These are phyloP conservation scores for Fusarium sp. DNA, from an alignment of 2,329 filamentous ascomycete species.

Conservation along the genomic window DNA sequence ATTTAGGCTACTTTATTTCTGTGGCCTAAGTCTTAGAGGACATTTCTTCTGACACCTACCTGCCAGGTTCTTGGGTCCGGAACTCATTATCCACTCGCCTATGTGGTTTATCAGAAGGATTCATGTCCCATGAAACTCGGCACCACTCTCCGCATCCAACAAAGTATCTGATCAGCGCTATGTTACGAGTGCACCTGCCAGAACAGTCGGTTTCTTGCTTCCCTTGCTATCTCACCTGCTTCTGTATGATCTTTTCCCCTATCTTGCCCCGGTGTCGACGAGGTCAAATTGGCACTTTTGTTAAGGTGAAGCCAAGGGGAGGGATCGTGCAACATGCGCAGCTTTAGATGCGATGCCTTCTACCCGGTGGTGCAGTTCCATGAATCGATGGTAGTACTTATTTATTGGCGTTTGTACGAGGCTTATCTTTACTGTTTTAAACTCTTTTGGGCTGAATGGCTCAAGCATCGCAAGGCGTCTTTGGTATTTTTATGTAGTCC, in stretches of 20 bases:
- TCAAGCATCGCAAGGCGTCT: slow-evolving; percentile 36
- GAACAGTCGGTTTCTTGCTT: slow-evolving; percentile 1
- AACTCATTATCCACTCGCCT: not conserved
- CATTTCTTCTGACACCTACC: too few species aligned
- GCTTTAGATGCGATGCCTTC: not conserved
- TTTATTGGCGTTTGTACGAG: not conserved
- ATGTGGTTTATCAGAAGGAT: not conserved
- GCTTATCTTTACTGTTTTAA: not conserved
- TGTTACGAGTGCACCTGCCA: slow-evolving; percentile 8
- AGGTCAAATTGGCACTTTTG: slow-evolving; percentile 9
- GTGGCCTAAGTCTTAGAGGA: too few species aligned
- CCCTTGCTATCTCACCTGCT: not conserved
- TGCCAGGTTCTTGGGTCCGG: too few species aligned
- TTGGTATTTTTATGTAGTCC: slow-evolving; percentile 7
- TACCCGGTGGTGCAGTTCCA: not conserved
- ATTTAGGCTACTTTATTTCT: too few species aligned
- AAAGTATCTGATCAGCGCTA: slow-evolving; percentile 19
- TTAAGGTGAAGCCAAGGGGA: not conserved
- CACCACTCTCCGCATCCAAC: slow-evolving; percentile 1
- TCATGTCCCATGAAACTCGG: not conserved
- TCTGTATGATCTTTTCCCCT: not conserved
- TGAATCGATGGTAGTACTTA: not conserved
- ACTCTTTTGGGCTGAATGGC: not conserved
- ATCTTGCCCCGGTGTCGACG: not conserved
- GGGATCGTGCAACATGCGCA: not conserved